Conservation (phyloP, 768 basidiomycete species). For the Phallus indusiatus region DNA sequence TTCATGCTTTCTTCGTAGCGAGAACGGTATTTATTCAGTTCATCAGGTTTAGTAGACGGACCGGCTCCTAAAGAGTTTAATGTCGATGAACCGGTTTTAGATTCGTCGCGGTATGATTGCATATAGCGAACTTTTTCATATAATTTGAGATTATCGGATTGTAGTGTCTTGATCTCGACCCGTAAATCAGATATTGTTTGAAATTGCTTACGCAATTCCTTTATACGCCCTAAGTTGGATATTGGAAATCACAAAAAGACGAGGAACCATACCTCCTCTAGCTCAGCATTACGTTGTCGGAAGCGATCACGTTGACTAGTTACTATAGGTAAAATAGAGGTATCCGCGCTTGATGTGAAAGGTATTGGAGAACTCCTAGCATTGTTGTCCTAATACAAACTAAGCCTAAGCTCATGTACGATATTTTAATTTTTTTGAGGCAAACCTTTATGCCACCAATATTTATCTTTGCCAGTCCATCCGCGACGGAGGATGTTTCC, state of each 20-base stretch:
- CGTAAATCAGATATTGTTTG: constrained; percentile 92
- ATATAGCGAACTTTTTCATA: constrained; percentile 99
- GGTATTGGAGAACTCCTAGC: constrained; percentile 49
- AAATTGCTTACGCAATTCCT: constrained; percentile 95
- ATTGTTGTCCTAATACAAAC: constrained; percentile 8
- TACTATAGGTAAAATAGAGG: constrained; percentile 95
- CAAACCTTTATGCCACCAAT: constrained; percentile 43
- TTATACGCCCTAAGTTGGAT: neutral
- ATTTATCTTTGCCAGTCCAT: constrained; percentile 65
- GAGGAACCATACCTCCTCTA: constrained; percentile 65
- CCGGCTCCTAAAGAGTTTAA: constrained; percentile 20
- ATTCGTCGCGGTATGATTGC: constrained; percentile 88
- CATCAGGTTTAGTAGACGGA: constrained; percentile 35
- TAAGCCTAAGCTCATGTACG: neutral
- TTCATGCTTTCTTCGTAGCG: constrained; percentile 97
- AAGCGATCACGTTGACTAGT: constrained; percentile 97
- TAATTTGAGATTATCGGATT: constrained; percentile 92
- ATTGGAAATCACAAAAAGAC: neutral
- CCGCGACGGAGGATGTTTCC: constrained; percentile 19
- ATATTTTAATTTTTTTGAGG: neutral
- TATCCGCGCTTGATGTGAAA: constrained; percentile 71
- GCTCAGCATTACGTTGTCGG: constrained; percentile 90
- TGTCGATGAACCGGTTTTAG: constrained; percentile 29
- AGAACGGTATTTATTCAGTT: constrained; percentile 81
- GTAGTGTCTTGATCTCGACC: constrained; percentile 81